Conservation (phyloP, 2,329 filamentous ascomycete genomes). For the Diplocarpon mali region DNA sequence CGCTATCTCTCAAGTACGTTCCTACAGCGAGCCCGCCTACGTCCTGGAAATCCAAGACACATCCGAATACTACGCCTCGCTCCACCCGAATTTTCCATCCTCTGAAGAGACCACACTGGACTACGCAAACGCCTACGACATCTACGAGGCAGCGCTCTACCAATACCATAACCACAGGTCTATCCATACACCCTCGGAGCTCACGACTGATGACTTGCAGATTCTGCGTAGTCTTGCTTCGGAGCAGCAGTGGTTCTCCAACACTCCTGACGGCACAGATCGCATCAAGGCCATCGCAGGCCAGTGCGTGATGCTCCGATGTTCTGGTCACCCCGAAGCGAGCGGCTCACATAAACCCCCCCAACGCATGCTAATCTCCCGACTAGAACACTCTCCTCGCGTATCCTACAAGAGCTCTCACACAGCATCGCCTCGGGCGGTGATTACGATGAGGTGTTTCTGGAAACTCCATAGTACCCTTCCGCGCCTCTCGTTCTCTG, state of each 20-base stretch:
- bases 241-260: slow-evolving; percentile 49
- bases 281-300: slow-evolving; percentile 40
- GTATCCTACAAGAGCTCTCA: slow-evolving; percentile 34
- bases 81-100: slow-evolving; percentile 15
- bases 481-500: background rate
- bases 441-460: background rate
- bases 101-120: slow-evolving; percentile 13
- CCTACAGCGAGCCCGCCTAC: slow-evolving; percentile 5
- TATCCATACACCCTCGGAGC: slow-evolving; percentile 23
- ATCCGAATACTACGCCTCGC: slow-evolving; percentile 17
- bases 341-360: too few species aligned
- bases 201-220: slow-evolving; percentile 36
- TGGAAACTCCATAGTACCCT: background rate
- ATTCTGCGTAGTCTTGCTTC: slow-evolving; percentile 55
- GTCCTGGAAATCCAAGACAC: slow-evolving; percentile 3
- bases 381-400: slow-evolving; percentile 39
- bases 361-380: too few species aligned
- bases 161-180: slow-evolving; percentile 40
- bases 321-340: too few species aligned
- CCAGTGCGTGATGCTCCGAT: too few species aligned
- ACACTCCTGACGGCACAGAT: slow-evolving; percentile 46
- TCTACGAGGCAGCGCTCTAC: slow-evolving; percentile 48
- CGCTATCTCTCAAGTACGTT: slow-evolving; percentile 7
- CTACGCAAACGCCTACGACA: slow-evolving; percentile 40
- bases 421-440: slow-evolving; percentile 32